A percentile compares a stretch with the other conserved stretches of the same genome.
phyloP scores from a whole-genome alignment of 2,329 filamentous ascomycete genomes.

The Epichloe elymi region DNA sequence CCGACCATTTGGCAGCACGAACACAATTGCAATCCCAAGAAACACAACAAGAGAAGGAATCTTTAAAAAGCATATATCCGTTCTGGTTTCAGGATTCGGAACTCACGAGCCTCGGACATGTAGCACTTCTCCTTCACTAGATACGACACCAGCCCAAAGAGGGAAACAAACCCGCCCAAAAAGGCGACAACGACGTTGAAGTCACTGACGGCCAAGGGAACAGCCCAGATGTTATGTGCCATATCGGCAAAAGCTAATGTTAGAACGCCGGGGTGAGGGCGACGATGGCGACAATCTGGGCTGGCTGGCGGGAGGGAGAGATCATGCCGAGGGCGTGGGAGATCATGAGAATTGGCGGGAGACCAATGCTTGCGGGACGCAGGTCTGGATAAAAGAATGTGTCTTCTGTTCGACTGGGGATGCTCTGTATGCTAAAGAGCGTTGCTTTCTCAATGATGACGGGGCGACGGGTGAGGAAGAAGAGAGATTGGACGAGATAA shows the following conservation, averaged over 20 bases:
- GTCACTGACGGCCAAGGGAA: slow-evolving; percentile 47
- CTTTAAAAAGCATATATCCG: not conserved
- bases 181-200: slow-evolving; percentile 78
- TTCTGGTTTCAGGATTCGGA: not conserved
- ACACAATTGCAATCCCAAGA: too few relatives aligned
- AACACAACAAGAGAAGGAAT: too few relatives aligned
- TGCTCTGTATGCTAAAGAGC: too few relatives aligned
- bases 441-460: too few relatives aligned
- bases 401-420: too few relatives aligned
- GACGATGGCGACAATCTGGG: not conserved
- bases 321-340: slow-evolving; percentile 4
- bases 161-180: slow-evolving; percentile 72
- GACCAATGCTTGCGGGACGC: not conserved
- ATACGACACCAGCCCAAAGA: slow-evolving; percentile 87
- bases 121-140: slow-evolving; percentile 84
- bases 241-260: slow-evolving; percentile 11
- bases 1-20: too few relatives aligned
- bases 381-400: not conserved
- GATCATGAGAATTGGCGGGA: not conserved
- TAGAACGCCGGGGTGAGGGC: slow-evolving; percentile 8
- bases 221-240: slow-evolving; percentile 17
- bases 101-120: slow-evolving; percentile 75
- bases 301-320: slow-evolving; percentile 1
- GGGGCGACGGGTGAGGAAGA: too few relatives aligned
- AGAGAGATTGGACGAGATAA: too few relatives aligned